Percentiles rank a stretch among this genome's conserved stretches.
Conservation (phyloP, 2,329 filamentous ascomycete genomes). For the Scytalidium lignicola region DNA sequence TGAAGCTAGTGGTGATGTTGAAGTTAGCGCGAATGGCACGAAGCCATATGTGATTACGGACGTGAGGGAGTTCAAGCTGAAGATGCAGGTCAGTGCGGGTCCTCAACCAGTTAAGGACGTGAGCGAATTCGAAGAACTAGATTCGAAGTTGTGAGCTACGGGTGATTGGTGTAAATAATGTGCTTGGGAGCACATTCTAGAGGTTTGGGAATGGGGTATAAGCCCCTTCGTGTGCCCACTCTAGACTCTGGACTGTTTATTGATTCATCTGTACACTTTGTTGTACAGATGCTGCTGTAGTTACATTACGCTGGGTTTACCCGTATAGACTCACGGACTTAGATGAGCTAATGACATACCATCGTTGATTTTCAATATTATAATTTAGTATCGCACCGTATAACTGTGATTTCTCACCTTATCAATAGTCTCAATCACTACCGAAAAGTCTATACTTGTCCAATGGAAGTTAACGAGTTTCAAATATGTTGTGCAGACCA, state of each 20-base stretch:
- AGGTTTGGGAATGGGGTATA: background rate
- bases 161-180: background rate
- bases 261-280: background rate
- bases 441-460: too few relatives aligned
- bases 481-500: too few relatives aligned
- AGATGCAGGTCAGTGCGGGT: conserved; percentile 66
- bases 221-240: background rate
- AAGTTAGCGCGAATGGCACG: conserved; percentile 36
- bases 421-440: too few relatives aligned
- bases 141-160: conserved; percentile 64
- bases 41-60: conserved; percentile 65
- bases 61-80: conserved; percentile 74
- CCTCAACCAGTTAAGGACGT: conserved; percentile 69
- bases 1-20: conserved; percentile 4
- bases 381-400: too few relatives aligned
- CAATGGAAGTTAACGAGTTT: too few relatives aligned
- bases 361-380: background rate
- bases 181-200: background rate
- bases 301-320: background rate
- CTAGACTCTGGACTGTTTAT: background rate
- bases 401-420: too few relatives aligned
- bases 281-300: background rate
- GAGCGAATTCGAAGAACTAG: conserved; percentile 79
- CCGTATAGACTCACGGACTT: background rate
- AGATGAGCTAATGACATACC: background rate